A percentile compares a stretch with the other conserved stretches of the same genome.
These are phyloP conservation scores for Aspergillus amoenus DNA, from an alignment of 2,329 filamentous ascomycete species.

Conservation along the genomic window DNA sequence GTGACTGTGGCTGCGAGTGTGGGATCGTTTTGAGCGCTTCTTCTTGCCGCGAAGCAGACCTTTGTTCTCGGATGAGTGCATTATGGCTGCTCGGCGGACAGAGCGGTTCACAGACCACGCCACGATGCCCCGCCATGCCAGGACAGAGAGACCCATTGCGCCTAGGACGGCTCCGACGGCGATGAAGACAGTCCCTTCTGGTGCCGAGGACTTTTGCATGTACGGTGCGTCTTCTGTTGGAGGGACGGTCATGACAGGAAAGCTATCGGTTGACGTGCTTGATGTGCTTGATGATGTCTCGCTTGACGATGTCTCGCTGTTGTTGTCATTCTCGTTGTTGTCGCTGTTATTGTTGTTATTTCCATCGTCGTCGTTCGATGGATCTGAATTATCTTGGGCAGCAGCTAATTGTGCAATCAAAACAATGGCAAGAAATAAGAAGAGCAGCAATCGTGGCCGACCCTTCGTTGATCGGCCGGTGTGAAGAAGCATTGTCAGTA, in stretches of 20 bases:
- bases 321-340: constrained; percentile 16
- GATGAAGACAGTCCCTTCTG: constrained; percentile 95
- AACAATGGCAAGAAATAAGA: constrained; percentile 18
- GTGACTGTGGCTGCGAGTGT: constrained; percentile 30
- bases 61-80: constrained; percentile 72
- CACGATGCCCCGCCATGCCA: constrained; percentile 84
- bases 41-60: constrained; percentile 53
- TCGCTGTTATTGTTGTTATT: constrained; percentile 1
- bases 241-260: constrained; percentile 74
- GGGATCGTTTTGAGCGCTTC: constrained; percentile 32
- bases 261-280: constrained; percentile 37
- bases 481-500: constrained; percentile 15
- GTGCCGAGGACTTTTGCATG: constrained; percentile 81
- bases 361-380: neutral
- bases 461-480: constrained; percentile 15
- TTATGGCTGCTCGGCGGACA: constrained; percentile 79
- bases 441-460: constrained; percentile 16
- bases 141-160: constrained; percentile 74
- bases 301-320: constrained; percentile 14
- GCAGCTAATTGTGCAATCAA: constrained; percentile 18
- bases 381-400: constrained; percentile 14
- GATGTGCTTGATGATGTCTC: constrained; percentile 15
- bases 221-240: constrained; percentile 83
- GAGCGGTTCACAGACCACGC: constrained; percentile 90
- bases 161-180: constrained; percentile 86